Base-by-base conservation (phyloP, 208 protist genomes). In the Crithidia brevicula region DNA sequence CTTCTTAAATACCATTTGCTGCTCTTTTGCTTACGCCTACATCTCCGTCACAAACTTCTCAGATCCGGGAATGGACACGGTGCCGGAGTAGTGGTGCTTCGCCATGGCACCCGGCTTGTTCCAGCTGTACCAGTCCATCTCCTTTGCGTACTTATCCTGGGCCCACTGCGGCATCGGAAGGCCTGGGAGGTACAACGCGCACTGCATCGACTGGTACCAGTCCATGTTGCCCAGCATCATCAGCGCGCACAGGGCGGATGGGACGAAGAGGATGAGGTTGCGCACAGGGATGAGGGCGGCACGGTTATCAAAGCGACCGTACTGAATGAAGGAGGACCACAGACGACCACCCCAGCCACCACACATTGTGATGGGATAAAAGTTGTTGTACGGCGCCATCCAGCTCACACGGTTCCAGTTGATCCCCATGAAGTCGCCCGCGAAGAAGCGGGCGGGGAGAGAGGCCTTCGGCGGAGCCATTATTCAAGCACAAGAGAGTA, bases 331-430 rank as follows among this genome's bases (percentile, higher is more conserved):
- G 56, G 83, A 91, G 27, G 89, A 94, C 85, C 85, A 94, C 64
- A 94, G 52, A 46, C 89, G 89, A 25, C 89, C 89, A 56, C 85
- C 83, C 77, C 85, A 85, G 54, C 89, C 89, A 56, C 84, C 89
- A 77, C 79, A 88, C 72, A 92, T 89, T 28, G 89, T 94, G 77
- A 92, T 87, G 56, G 89, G 89, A 76, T 94, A 94, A 67, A 94
- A 92, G 84, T 94, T 94, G 70, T 80, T 91, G 82, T 94, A 94
- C 60, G 89, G 89, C 6, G 89, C 89, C 89, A 94, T 94, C 89
- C 89, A 94, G 38, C 79, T 86, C 46, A 94, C 79, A 34, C 83
- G 84, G 79, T 86, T 92, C 89, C 89, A 94, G 82, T 94, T 94
- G 64, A 94, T 75, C 36, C 89, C 89, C 53, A 94, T 67, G 62